These are phyloP conservation scores for Balansia obtecta DNA, from an alignment of 2,329 filamentous ascomycete species.

Conservation along the genomic window DNA sequence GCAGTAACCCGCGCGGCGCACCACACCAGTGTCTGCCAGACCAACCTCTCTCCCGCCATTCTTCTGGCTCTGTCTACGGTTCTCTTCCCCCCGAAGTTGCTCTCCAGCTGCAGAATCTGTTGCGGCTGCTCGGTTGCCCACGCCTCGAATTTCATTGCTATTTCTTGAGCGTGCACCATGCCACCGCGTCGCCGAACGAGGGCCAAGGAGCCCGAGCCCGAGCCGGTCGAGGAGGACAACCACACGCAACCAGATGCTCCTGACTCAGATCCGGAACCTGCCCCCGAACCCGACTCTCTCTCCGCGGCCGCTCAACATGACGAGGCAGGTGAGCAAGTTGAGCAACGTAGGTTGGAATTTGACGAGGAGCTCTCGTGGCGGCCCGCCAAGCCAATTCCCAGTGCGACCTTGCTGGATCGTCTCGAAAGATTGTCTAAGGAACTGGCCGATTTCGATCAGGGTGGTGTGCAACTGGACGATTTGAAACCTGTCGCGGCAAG, in stretches of 20 bases:
- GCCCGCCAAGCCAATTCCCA: conserved; percentile 78
- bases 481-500: conserved; percentile 74
- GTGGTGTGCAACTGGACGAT: conserved; percentile 72
- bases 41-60: conserved; percentile 6
- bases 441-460: conserved; percentile 76
- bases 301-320: conserved; percentile 2
- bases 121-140: conserved; percentile 1
- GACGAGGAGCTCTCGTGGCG: conserved; percentile 82
- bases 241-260: conserved; percentile 8
- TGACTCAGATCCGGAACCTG: conserved; percentile 9
- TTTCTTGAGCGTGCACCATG: conserved; percentile 15
- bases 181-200: conserved; percentile 25
- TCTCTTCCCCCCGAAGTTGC: neutral
- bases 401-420: conserved; percentile 68
- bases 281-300: conserved; percentile 3
- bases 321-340: conserved; percentile 7
- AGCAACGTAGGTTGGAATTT: conserved; percentile 50
- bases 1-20: conserved; percentile 12
- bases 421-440: conserved; percentile 74
- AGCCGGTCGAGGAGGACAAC: conserved; percentile 17
- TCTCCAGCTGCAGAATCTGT: conserved; percentile 2
- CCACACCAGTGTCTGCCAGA: conserved; percentile 9
- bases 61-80: neutral
- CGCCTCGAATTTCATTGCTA: conserved; percentile 5
- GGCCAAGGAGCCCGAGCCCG: conserved; percentile 17